phyloP scores from a whole-genome alignment of 2,329 filamentous ascomycete species.

The Fusarium sp. region DNA sequence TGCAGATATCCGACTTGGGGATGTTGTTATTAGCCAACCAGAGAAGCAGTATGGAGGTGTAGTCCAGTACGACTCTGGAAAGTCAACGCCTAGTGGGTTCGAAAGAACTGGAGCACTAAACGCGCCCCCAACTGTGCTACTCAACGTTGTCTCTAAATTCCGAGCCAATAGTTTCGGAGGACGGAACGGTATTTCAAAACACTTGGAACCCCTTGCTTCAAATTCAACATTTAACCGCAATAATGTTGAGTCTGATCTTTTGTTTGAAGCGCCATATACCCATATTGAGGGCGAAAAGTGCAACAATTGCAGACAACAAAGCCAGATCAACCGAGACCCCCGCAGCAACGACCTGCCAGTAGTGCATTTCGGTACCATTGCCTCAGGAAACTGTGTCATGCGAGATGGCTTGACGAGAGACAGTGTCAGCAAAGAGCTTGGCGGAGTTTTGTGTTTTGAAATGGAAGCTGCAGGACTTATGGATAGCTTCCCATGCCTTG shows the following conservation, averaged over 20 bases:
- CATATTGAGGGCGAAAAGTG: too few relatives aligned
- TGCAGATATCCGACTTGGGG: constrained; percentile 44
- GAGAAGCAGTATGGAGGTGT: constrained; percentile 28
- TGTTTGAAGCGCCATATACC: too few relatives aligned
- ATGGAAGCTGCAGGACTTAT: not conserved
- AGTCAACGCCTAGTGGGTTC: not conserved
- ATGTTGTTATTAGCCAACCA: constrained; percentile 38
- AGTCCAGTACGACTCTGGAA: constrained; percentile 47
- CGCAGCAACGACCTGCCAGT: too few relatives aligned
- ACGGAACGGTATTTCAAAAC: too few relatives aligned
- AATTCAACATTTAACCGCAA: too few relatives aligned
- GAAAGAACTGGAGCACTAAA: not conserved
- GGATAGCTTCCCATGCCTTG: not conserved
- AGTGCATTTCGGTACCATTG: not conserved
- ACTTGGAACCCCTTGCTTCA: too few relatives aligned
- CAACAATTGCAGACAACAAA: too few relatives aligned
- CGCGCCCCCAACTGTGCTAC: not conserved
- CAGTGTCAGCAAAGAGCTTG: not conserved
- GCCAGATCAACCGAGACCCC: too few relatives aligned
- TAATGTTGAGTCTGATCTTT: too few relatives aligned
- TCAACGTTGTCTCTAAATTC: not conserved
- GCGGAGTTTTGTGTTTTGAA: not conserved
- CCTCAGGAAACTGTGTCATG: not conserved
- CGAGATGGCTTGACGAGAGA: not conserved
- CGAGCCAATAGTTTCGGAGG: not conserved